phyloP scores from a whole-genome alignment of 441 rosid genomes.

The Gossypium davidsonii region DNA sequence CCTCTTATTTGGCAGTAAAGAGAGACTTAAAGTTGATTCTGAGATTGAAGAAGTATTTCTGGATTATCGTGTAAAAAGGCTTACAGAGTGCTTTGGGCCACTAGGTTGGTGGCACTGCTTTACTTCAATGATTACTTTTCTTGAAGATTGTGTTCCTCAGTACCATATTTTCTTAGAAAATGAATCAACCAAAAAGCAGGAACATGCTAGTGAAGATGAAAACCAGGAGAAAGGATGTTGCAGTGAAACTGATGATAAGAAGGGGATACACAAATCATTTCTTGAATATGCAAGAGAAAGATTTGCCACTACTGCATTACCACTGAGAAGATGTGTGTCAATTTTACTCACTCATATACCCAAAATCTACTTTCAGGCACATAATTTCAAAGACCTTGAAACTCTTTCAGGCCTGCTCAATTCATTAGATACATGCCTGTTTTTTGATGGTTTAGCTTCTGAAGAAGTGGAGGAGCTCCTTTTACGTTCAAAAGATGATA shows the following conservation, averaged over 20 bases:
- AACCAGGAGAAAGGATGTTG: conserved; percentile 2
- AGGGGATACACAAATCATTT: conserved; percentile 17
- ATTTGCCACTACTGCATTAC: conserved; percentile 9
- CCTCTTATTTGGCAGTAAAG: conserved; percentile 34
- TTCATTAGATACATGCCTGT: conserved; percentile 21
- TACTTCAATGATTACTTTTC: conserved; percentile 23
- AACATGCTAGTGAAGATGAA: not conserved
- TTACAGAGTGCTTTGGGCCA: conserved; percentile 25
- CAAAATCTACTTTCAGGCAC: conserved; percentile 12
- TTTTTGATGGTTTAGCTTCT: conserved; percentile 16
- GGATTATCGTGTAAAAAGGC: conserved; percentile 31
- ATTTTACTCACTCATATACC: conserved; percentile 31
- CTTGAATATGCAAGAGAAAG: conserved; percentile 24
- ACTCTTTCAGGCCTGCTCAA: conserved; percentile 25
- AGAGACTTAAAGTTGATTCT: conserved; percentile 12
- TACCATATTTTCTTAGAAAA: conserved; percentile 14
- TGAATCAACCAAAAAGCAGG: conserved; percentile 10
- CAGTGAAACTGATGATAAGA: not conserved
- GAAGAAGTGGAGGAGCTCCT: conserved; percentile 23
- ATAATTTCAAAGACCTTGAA: conserved; percentile 2
- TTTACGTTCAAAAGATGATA: conserved; percentile 5
- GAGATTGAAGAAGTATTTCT: conserved; percentile 32
- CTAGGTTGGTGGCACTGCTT: conserved; percentile 28
- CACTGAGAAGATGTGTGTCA: conserved; percentile 22
- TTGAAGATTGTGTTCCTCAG: conserved; percentile 26